A percentile compares a stretch with the other conserved stretches of the same genome.
Conservation (phyloP, 78 protist genomes). For the Emiliania huxleyi region DNA sequence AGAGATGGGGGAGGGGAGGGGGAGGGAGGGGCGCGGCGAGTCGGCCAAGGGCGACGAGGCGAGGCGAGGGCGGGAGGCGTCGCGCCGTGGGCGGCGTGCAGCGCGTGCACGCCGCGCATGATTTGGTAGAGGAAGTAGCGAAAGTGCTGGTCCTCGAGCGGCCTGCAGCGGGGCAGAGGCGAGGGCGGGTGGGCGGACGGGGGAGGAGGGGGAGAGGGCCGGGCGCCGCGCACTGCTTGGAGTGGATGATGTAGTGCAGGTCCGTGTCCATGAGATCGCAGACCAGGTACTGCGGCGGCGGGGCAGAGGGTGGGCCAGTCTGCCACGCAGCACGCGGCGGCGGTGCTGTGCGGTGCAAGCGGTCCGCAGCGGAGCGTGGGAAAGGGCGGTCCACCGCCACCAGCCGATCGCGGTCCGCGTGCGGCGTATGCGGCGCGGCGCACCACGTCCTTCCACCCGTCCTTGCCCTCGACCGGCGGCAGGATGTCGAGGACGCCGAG, state of each 20-base stretch:
- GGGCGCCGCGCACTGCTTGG: too few species aligned
- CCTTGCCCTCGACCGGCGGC: neutral
- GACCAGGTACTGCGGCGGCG: constrained; percentile 27
- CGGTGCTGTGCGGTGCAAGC: constrained; percentile 48
- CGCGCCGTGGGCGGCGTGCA: constrained; percentile 95
- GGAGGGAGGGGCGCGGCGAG: too few species aligned
- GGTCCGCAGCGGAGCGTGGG: too few species aligned
- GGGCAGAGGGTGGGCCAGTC: neutral
- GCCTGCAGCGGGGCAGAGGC: too few species aligned
- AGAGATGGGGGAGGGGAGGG: too few species aligned
- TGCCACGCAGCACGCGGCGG: neutral
- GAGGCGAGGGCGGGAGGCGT: too few species aligned
- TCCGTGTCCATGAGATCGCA: constrained; percentile 96
- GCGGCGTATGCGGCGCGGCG: neutral
- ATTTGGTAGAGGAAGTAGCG: constrained; percentile 88
- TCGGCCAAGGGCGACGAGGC: too few species aligned
- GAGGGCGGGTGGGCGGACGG: too few species aligned
- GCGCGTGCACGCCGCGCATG: constrained; percentile 64
- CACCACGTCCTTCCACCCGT: constrained; percentile 16
- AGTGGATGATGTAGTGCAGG: constrained; percentile 82
- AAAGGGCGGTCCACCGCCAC: neutral
- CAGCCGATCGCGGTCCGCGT: too few species aligned
- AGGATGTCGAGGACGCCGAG: constrained; percentile 41
- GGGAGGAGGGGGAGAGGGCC: too few species aligned
- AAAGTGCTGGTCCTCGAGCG: constrained; percentile 88